These are phyloP conservation scores for Cryptococcus amylolentus DNA, from an alignment of 1,284 basidiomycete species.

Conservation along the genomic window DNA sequence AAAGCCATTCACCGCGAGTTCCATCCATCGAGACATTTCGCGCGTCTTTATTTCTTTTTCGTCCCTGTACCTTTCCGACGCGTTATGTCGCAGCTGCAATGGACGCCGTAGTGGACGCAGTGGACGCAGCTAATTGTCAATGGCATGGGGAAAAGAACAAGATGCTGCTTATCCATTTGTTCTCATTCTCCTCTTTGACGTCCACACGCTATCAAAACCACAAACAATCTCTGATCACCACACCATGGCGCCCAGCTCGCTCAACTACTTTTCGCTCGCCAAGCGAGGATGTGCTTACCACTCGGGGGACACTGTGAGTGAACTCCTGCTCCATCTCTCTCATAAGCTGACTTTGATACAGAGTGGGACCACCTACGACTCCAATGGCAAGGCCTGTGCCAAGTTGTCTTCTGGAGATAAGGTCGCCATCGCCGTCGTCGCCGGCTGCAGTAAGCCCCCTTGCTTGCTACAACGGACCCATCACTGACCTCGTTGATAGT, in stretches of 20 bases:
- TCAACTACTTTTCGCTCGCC: neutral
- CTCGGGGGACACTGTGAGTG: slow-evolving; percentile 19
- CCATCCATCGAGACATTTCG: slow-evolving; percentile 8
- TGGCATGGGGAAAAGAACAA: too few relatives aligned
- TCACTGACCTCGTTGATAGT: slow-evolving; percentile 7
- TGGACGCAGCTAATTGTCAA: too few relatives aligned
- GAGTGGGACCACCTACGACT: slow-evolving; percentile 30
- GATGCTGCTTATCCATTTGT: too few relatives aligned
- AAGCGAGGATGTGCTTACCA: slow-evolving; percentile 21
- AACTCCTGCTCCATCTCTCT: neutral
- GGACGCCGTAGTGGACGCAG: neutral
- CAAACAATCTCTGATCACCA: neutral
- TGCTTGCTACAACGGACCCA: neutral
- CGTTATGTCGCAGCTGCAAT: too few relatives aligned
- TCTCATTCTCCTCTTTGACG: too few relatives aligned
- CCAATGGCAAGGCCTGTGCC: slow-evolving; percentile 27
- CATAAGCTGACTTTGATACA: slow-evolving; percentile 7
- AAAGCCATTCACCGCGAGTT: too few relatives aligned
- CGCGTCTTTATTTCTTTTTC: neutral
- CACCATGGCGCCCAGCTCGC: slow-evolving; percentile 3
- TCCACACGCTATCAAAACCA: too few relatives aligned
- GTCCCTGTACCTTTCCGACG: too few relatives aligned
- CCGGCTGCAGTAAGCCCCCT: slow-evolving; percentile 23
- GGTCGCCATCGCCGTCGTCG: slow-evolving; percentile 20
- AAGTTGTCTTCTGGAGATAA: slow-evolving; percentile 21